A percentile compares a stretch with the other conserved stretches of the same genome.
Conservation (phyloP, 805 yeast genomes). For the Saccharomycopsis schoenii region DNA sequence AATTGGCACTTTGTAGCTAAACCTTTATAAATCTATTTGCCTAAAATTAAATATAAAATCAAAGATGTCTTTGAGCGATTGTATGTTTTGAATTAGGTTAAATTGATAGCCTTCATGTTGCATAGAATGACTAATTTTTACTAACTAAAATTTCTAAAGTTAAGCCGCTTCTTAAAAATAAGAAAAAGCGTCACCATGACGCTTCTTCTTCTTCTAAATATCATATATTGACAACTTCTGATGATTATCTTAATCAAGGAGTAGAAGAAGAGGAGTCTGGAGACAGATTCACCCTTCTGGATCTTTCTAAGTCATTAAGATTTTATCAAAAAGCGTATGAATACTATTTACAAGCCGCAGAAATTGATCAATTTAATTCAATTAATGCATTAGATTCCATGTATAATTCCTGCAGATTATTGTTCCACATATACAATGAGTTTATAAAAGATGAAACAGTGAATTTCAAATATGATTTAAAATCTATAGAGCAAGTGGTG, state of each 20-base stretch:
- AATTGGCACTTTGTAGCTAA: too few relatives aligned
- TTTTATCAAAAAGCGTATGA: slow-evolving; percentile 52
- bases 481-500: slow-evolving; percentile 23
- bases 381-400: slow-evolving; percentile 33
- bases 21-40: too few relatives aligned
- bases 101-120: not conserved
- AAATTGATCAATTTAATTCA: slow-evolving; percentile 2
- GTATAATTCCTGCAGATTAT: slow-evolving; percentile 50
- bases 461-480: slow-evolving; percentile 24
- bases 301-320: slow-evolving; percentile 51
- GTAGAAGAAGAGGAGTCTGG: slow-evolving; percentile 63
- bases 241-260: slow-evolving; percentile 48
- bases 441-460: slow-evolving; percentile 40
- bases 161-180: slow-evolving; percentile 1
- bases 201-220: not conserved
- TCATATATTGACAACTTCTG: slow-evolving; percentile 32
- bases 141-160: not conserved
- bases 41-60: not conserved
- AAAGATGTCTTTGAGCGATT: not conserved
- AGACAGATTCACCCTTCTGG: slow-evolving; percentile 63
- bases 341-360: slow-evolving; percentile 30
- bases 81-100: not conserved
- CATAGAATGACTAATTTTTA: not conserved
- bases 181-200: not conserved
- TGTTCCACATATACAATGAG: slow-evolving; percentile 47